phyloP scores from a whole-genome alignment of 2,329 filamentous ascomycete species.

The Pseudogymnoascus sp. region DNA sequence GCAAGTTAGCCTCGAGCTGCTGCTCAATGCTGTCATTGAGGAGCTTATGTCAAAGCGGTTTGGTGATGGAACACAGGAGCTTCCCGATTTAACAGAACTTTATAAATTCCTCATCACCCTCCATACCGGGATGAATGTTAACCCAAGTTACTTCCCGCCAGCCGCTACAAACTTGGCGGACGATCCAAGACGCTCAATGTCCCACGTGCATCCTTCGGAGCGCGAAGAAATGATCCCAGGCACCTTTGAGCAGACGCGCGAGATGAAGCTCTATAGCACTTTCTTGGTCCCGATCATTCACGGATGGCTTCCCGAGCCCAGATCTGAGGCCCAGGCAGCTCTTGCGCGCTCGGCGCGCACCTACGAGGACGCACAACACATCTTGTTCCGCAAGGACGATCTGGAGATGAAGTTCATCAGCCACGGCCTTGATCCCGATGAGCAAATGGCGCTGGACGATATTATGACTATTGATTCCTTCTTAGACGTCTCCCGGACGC shows the following conservation, averaged over 20 bases:
- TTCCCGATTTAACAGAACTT: slow-evolving; percentile 82
- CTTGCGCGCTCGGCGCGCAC: slow-evolving; percentile 68
- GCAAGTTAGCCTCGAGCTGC: slow-evolving; percentile 74
- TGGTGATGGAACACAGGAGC: slow-evolving; percentile 46
- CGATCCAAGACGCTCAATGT: slow-evolving; percentile 39
- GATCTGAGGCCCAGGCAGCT: slow-evolving; percentile 58
- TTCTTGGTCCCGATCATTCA: slow-evolving; percentile 87
- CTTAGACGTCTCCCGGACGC: slow-evolving; percentile 70
- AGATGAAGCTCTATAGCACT: slow-evolving; percentile 85
- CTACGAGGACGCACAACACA: slow-evolving; percentile 85
- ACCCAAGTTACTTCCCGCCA: slow-evolving; percentile 71
- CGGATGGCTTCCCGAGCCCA: slow-evolving; percentile 73
- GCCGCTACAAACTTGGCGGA: slow-evolving; percentile 24
- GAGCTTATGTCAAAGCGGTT: slow-evolving; percentile 76
- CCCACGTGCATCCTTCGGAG: slow-evolving; percentile 42
- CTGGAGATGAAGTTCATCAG: slow-evolving; percentile 67
- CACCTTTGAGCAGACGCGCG: slow-evolving; percentile 75
- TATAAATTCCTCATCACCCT: slow-evolving; percentile 81
- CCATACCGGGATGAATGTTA: slow-evolving; percentile 97
- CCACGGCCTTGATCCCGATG: slow-evolving; percentile 55
- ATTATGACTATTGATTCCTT: slow-evolving; percentile 79
- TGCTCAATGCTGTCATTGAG: slow-evolving; percentile 86
- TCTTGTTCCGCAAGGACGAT: slow-evolving; percentile 83
- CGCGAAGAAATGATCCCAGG: slow-evolving; percentile 49
- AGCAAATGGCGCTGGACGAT: slow-evolving; percentile 75